These are phyloP conservation scores for Corylus heterophylla DNA, from an alignment of 306 rosid species.

Conservation along the genomic window DNA sequence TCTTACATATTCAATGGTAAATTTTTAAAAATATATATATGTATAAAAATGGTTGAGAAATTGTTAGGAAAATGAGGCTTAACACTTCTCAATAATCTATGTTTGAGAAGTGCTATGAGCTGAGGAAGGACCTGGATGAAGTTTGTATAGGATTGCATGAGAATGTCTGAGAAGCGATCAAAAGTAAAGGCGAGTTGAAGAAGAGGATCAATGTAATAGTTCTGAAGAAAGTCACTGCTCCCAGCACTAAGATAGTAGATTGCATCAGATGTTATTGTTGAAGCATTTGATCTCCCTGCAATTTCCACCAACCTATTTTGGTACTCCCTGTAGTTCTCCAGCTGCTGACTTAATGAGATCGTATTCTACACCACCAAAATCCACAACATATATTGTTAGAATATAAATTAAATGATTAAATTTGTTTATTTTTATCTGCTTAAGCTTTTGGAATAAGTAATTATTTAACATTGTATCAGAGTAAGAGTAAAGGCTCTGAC, in stretches of 20 bases:
- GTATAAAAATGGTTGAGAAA: too few species aligned
- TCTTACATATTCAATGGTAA: too few species aligned
- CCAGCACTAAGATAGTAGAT: conserved; percentile 53
- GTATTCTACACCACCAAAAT: conserved; percentile 43
- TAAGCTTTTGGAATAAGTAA: too few species aligned
- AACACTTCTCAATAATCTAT: too few species aligned
- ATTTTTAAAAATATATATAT: too few species aligned
- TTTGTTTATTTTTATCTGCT: too few species aligned
- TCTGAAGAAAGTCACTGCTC: conserved; percentile 64
- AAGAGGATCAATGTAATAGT: conserved; percentile 65
- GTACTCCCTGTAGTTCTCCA: conserved; percentile 58
- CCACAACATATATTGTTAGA: background rate
- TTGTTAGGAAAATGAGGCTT: too few species aligned
- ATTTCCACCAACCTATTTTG: conserved; percentile 45
- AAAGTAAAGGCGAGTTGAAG: conserved; percentile 39
- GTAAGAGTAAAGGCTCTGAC: too few species aligned
- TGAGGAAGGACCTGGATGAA: conserved; percentile 54
- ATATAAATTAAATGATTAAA: too few species aligned
- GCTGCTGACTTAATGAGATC: conserved; percentile 53
- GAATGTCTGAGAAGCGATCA: conserved; percentile 56
- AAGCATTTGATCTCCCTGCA: conserved; percentile 48
- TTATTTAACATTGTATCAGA: too few species aligned
- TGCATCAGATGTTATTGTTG: conserved; percentile 54
- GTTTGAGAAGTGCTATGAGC: background rate
- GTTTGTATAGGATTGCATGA: conserved; percentile 37